Base-by-base conservation (phyloP, 2,329 filamentous ascomycete genomes). In the Colletotrichum nymphaeae region DNA sequence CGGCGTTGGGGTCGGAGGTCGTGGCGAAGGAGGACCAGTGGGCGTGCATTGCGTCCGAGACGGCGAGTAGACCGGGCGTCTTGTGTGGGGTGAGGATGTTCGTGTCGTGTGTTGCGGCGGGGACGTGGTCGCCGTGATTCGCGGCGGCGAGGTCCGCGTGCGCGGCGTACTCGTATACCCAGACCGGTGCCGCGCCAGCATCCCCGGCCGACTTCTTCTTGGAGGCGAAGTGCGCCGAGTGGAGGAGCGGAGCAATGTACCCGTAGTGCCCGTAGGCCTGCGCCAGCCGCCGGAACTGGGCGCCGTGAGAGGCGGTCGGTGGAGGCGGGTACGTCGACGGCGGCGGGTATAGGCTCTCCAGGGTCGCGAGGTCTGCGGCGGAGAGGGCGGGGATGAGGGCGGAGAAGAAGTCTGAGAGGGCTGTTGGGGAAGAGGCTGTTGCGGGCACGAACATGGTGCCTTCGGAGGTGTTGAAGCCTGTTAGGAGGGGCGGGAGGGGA, bases 391-490 rank as follows among this genome's bases (percentile, higher is more conserved):
- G 92, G 14, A 94, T 86, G 11, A 95, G 86, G 0, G 81, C 84
- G 0, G 81, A 79, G 84, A 93, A 94, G 80, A 94, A 93, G 12
- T 91, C 86, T 16, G 52, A 35, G 2, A 71, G 49, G 0, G 79
- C 81, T 12, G 87, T 82, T 2, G 83, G 84, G 16, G 84, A 81
- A 19, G 65, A 63, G 66, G 88, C 84, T 7, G 79, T 76, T 16
- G 83, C 80, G 0, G 91, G 88, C 1, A 94, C 88, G 78, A 94
- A 94, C 49, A 86, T 80, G 0, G 90, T 87, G 19, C 92, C 93
- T 80, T 95, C 93, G 77, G 94, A 91, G 52, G 90, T 89, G 80
- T 91, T 92, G 84, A 91, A 94, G 8, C 93, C 93, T 0, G 92
- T 93, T 62, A 95, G 82, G 62, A 94, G 72, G 67, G 67, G 59